phyloP scores from a whole-genome alignment of 1,139 yeast genomes.

The Candida tetrigidarum region DNA sequence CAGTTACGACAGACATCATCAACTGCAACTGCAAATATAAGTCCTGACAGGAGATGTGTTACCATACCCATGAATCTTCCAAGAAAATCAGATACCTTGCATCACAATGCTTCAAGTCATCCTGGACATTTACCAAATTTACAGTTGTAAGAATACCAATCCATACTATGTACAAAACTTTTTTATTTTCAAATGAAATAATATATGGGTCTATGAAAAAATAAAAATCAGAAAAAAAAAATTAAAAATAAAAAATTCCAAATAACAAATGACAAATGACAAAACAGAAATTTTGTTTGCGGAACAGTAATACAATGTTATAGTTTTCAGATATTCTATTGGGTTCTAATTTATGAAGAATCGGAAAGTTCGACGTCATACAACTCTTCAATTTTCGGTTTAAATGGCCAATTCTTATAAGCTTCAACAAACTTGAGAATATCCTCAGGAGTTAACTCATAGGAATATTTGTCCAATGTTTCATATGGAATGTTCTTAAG shows the following conservation, averaged over 20 bases:
- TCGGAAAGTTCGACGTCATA: slow-evolving; percentile 20
- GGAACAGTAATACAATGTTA: too few relatives aligned
- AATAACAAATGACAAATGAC: too few relatives aligned
- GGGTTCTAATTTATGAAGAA: too few relatives aligned
- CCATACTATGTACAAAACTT: not conserved
- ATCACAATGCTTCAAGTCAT: not conserved
- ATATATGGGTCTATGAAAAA: not conserved
- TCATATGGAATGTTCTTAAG: slow-evolving; percentile 31
- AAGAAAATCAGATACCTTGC: slow-evolving; percentile 2
- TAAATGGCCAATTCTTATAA: slow-evolving; percentile 84
- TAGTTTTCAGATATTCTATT: not conserved
- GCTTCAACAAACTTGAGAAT: slow-evolving; percentile 51
- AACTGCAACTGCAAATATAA: not conserved
- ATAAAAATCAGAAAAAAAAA: too few relatives aligned
- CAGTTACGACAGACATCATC: not conserved
- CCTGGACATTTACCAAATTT: slow-evolving; percentile 6
- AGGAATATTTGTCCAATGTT: slow-evolving; percentile 49
- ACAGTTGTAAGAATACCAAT: not conserved
- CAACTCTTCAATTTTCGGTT: slow-evolving; percentile 48
- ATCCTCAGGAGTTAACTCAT: slow-evolving; percentile 58
- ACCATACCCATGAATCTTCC: slow-evolving; percentile 10
- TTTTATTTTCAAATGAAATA: not conserved
- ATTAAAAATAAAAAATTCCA: too few relatives aligned
- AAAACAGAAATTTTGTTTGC: too few relatives aligned
- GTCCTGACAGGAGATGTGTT: slow-evolving; percentile 9